Evolutionary conservation across 169 alveolate genomes (phyloP).

Genomic region (Nephromyces sp.): DNA sequence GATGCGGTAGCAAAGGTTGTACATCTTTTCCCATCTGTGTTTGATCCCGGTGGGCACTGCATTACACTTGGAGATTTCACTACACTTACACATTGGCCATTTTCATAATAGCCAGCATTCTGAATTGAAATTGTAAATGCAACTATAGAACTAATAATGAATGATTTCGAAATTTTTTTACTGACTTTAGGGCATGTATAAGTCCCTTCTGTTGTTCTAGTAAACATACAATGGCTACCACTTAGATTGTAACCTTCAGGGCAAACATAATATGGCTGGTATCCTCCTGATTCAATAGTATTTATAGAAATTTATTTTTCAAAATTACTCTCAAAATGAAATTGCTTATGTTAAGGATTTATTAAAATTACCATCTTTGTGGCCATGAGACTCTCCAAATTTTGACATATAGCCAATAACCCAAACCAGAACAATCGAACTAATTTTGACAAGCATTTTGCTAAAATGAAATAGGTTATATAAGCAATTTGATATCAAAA

Average conservation of each 20-base stretch:
- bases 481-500: too few relatives aligned
- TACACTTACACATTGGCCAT: background rate
- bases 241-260: background rate
- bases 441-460: too few relatives aligned
- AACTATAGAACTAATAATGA: background rate
- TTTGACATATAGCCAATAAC: too few relatives aligned
- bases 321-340: too few relatives aligned
- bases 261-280: background rate
- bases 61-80: background rate
- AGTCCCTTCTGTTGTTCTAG: background rate
- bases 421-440: too few relatives aligned
- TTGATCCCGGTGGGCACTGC: background rate
- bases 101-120: background rate
- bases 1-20: background rate
- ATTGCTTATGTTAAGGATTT: too few relatives aligned
- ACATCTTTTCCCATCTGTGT: background rate
- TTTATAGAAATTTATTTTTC: too few relatives aligned
- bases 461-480: too few relatives aligned
- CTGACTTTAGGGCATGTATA: background rate
- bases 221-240: background rate
- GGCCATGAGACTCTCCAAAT: too few relatives aligned
- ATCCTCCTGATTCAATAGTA: too few relatives aligned
- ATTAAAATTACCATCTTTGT: too few relatives aligned
- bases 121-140: background rate
- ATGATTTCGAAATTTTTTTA: background rate